A percentile compares a stretch with the other conserved stretches of the same genome.
Conservation (phyloP, 306 rosid species). For the cucumber (Cucumis sativus) region DNA sequence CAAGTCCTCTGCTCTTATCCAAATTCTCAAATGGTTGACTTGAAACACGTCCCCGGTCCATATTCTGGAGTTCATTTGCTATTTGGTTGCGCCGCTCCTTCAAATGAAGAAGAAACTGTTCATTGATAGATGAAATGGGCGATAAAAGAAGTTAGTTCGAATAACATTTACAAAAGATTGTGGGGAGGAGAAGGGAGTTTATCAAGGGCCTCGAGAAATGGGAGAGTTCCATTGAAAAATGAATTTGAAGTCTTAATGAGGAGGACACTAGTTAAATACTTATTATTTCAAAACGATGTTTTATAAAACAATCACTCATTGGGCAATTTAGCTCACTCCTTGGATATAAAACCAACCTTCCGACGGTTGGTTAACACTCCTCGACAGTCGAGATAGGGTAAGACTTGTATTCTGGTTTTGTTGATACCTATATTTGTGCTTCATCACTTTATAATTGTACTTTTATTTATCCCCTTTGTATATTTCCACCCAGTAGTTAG, state of each 20-base stretch:
- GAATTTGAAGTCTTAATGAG: neutral
- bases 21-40: slow-evolving; percentile 15
- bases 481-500: no score
- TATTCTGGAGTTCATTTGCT: slow-evolving; percentile 44
- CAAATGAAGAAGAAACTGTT: slow-evolving; percentile 25
- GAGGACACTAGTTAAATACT: neutral
- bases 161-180: neutral
- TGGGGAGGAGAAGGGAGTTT: neutral
- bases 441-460: no score
- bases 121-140: neutral
- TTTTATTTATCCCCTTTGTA: no score
- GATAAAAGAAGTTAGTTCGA: neutral
- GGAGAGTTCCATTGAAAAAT: neutral
- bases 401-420: no score
- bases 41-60: slow-evolving; percentile 34
- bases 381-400: no score
- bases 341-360: no score
- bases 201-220: neutral
- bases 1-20: slow-evolving; percentile 37
- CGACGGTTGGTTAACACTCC: no score
- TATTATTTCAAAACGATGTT: no score
- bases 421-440: no score
- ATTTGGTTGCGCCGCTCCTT: slow-evolving; percentile 58
- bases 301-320: no score
- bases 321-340: no score